Percentiles rank a stretch among this genome's conserved stretches.
phyloP scores from a whole-genome alignment of 441 rosid species.

The Brassica hybrid region DNA sequence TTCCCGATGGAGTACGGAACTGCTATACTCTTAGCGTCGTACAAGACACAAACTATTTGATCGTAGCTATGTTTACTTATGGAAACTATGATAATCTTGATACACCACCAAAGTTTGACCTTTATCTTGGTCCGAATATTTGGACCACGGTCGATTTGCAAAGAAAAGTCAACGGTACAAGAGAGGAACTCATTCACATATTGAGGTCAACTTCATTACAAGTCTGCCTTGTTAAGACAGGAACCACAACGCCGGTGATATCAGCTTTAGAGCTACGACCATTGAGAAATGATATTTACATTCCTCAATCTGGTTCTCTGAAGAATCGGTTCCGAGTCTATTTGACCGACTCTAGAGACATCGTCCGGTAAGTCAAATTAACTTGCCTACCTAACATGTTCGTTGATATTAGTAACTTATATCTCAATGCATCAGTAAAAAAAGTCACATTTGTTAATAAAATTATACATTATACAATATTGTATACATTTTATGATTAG shows the following conservation, averaged over 20 bases:
- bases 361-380: conserved; percentile 25
- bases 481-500: no score
- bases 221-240: conserved; percentile 53
- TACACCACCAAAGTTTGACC: conserved; percentile 37
- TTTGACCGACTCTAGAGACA: conserved; percentile 28
- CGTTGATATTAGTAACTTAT: neutral
- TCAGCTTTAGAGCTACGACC: conserved; percentile 61
- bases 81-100: conserved; percentile 47
- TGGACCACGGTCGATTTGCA: conserved; percentile 49
- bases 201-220: conserved; percentile 25
- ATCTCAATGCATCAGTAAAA: neutral
- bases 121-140: conserved; percentile 46
- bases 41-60: conserved; percentile 39
- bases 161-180: conserved; percentile 14
- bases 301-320: conserved; percentile 44
- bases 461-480: no score
- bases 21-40: conserved; percentile 45
- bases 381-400: conserved; percentile 2
- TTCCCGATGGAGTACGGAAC: conserved; percentile 47
- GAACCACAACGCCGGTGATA: conserved; percentile 56
- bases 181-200: conserved; percentile 50
- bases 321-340: conserved; percentile 30
- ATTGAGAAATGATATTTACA: conserved; percentile 40
- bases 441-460: no score
- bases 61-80: conserved; percentile 44